These are phyloP conservation scores for Excoecaria cochinchinensis DNA, from an alignment of 345 rosid species.

Conservation along the genomic window DNA sequence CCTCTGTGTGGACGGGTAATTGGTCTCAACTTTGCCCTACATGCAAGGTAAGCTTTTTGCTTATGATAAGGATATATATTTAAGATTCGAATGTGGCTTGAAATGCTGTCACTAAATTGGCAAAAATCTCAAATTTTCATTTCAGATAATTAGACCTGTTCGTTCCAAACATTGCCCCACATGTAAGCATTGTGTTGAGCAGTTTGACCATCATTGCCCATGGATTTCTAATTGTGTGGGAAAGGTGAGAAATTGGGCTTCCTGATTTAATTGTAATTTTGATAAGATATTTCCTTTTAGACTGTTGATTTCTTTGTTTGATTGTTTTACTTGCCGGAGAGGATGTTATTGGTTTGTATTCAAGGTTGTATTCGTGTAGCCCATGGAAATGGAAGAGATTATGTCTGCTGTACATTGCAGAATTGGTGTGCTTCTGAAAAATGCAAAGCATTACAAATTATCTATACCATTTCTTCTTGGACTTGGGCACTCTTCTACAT, in stretches of 20 bases:
- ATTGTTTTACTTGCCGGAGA: neutral
- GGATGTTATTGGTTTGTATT: neutral
- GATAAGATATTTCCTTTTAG: neutral
- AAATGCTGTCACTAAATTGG: slow-evolving; percentile 10
- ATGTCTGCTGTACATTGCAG: neutral
- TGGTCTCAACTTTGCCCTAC: slow-evolving; percentile 99
- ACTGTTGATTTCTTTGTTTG: neutral
- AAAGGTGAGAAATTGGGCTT: slow-evolving; percentile 52
- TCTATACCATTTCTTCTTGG: neutral
- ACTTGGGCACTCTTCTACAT: neutral
- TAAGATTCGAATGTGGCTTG: neutral
- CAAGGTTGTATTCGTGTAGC: neutral
- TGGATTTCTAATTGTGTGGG: slow-evolving; percentile 99
- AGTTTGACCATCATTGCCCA: slow-evolving; percentile 98
- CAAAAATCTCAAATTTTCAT: slow-evolving; percentile 3
- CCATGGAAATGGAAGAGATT: neutral
- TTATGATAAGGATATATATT: neutral
- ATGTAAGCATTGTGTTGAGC: slow-evolving; percentile 87
- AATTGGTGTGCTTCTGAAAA: neutral
- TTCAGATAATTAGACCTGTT: slow-evolving; percentile 89
- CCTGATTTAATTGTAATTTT: neutral
- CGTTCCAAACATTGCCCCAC: slow-evolving; percentile 93
- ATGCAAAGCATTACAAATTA: slow-evolving; percentile 1
- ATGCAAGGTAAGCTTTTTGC: slow-evolving; percentile 72
- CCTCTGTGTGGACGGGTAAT: slow-evolving; percentile 73